Base-by-base conservation (phyloP, 371 early-diverging fungal genomes). In the Mortierella sp. region DNA sequence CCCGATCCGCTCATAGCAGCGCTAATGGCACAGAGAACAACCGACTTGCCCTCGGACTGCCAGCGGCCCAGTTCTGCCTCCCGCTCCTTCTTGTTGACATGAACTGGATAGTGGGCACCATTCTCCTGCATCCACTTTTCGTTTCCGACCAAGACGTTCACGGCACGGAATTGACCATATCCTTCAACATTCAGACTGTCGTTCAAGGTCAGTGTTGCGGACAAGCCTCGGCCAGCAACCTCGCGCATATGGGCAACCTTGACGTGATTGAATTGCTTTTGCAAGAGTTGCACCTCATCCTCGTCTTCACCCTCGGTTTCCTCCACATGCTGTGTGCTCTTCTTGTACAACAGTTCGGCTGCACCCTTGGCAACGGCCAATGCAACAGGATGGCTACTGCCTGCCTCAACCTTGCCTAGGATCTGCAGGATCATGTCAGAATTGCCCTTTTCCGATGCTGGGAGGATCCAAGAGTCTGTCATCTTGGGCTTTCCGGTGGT, bases 41-140 rank as follows among this genome's bases (percentile, higher is more conserved):
- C 83, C 0, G 90, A 87, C 47, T 86, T 83, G 29, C 91, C 91
- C 25, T 82, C 76, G 12, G 79, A 49, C 71, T 91, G 88, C 91
- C 91, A 90, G 2, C 66, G 60, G 0, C 58, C 62, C 21, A 87
- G 54, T 21, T 80, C 81, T 0, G 82, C 79, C 53, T 81, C 80
- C 3, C 79, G 76, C 17, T 80, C 76, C 17, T 22, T 31, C n/a
- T 31, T 46, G 16, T 19, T 5, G 10, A 56, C 54, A 8, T 59
- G 57, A n/a, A 61, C 76, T 8, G 81, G 79, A 39, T 82, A 84
- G 4, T 81, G 78, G 2, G 90, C 90, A 3, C 79, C 73, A 31
- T 90, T 88, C 60, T 86, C 87, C 28, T 85, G 68, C 86, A 90
- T 90, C 91, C 91, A 92, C 31, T 84, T 83, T 50, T 87, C 84